Conservation (phyloP, 2,329 filamentous ascomycete genomes). For the Helotiales sp. region DNA sequence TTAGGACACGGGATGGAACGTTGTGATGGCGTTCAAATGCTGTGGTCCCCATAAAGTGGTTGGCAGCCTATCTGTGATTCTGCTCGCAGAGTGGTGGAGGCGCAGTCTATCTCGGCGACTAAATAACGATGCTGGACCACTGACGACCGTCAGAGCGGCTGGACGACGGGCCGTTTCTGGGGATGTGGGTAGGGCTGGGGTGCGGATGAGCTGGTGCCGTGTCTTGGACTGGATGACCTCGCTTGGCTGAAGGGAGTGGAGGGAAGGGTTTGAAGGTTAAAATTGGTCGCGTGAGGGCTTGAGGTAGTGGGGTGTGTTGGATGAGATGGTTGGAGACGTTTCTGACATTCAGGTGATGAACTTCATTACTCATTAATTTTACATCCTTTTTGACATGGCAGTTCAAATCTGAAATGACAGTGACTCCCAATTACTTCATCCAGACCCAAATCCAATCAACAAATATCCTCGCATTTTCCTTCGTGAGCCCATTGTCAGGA, state of each 20-base stretch:
- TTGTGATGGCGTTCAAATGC: not conserved
- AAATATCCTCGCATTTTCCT: slow-evolving; percentile 34
- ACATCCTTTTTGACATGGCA: not conserved
- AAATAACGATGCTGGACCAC: not conserved
- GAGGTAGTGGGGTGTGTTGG: not conserved
- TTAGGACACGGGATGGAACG: no score
- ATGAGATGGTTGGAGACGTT: not conserved
- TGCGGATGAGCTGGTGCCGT: no score
- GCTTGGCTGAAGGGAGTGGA: not conserved
- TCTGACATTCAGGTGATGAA: not conserved
- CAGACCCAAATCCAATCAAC: slow-evolving; percentile 40
- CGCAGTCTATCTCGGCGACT: not conserved
- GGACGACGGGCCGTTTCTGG: not conserved
- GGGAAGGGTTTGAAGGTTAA: not conserved
- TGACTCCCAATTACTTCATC: slow-evolving; percentile 33
- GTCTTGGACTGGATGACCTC: no score
- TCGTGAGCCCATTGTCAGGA: slow-evolving; percentile 37
- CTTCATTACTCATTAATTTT: no score
- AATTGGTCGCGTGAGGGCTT: not conserved
- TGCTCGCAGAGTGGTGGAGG: not conserved
- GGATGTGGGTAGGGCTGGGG: not conserved
- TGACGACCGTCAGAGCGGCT: not conserved
- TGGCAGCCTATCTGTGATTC: no score
- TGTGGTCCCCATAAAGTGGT: not conserved
- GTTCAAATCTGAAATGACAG: not conserved